These are phyloP conservation scores for Inonotus obliquus DNA, from an alignment of 1,284 basidiomycete species.

Conservation along the genomic window DNA sequence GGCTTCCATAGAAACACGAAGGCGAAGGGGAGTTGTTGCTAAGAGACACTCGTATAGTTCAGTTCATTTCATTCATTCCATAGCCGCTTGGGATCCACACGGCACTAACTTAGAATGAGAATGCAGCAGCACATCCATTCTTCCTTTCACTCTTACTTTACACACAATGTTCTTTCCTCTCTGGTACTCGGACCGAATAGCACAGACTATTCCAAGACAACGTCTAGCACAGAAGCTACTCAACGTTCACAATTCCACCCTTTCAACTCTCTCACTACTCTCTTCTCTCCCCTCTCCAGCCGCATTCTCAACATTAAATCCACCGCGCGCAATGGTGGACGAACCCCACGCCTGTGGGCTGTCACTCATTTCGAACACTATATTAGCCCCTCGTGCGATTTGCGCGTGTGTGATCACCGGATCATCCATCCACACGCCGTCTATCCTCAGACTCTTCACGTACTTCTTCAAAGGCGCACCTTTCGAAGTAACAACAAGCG, in stretches of 20 bases:
- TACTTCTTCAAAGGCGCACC: conserved; percentile 56
- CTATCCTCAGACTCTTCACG: conserved; percentile 51
- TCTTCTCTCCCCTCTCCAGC: background rate
- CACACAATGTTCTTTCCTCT: background rate
- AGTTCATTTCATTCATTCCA: background rate
- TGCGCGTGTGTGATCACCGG: conserved; percentile 51
- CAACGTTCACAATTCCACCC: background rate
- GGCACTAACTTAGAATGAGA: too few relatives aligned
- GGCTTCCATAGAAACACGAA: background rate
- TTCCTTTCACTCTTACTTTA: background rate
- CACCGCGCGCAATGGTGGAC: conserved; percentile 31
- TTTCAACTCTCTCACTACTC: background rate
- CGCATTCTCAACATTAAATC: conserved; percentile 13
- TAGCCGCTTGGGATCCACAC: background rate
- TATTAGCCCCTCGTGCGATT: conserved; percentile 49
- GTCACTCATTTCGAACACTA: conserved; percentile 65
- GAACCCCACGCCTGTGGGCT: conserved; percentile 39
- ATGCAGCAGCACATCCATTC: background rate
- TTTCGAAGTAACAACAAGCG: conserved; percentile 45
- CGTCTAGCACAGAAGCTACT: background rate
- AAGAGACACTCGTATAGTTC: background rate
- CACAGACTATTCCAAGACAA: background rate
- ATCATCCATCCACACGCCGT: conserved; percentile 37
- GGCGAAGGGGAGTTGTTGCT: background rate
- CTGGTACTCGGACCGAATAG: background rate